Conservation (phyloP, 768 basidiomycete genomes). For the Tulasnella sp. region DNA sequence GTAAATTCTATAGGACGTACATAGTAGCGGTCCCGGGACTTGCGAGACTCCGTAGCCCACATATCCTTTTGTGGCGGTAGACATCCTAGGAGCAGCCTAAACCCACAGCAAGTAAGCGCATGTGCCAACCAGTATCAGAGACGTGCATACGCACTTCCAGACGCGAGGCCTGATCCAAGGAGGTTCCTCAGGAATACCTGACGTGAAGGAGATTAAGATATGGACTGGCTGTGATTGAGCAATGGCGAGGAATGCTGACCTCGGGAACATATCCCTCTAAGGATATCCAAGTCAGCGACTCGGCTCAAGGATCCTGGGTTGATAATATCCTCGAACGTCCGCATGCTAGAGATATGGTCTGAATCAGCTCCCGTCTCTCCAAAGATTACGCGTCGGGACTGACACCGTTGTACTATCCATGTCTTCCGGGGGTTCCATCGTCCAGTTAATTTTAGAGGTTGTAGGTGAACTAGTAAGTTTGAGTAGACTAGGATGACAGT, state of each 20-base stretch:
- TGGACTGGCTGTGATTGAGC: neutral
- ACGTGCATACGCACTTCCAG: constrained; percentile 9
- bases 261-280: constrained; percentile 10
- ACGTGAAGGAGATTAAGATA: neutral
- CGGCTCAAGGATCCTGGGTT: constrained; percentile 7
- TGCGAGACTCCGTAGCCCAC: constrained; percentile 8
- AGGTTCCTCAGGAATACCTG: constrained; percentile 14
- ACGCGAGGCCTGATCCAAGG: constrained; percentile 15
- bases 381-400: too few species aligned
- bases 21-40: constrained; percentile 9
- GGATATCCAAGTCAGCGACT: constrained; percentile 4
- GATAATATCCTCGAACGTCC: constrained; percentile 6
- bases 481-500: too few species aligned
- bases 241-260: neutral
- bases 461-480: too few species aligned
- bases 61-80: constrained; percentile 14
- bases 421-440: too few species aligned
- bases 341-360: neutral
- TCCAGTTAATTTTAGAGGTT: too few species aligned
- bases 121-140: too few species aligned
- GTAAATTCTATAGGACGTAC: constrained; percentile 1
- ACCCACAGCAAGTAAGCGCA: too few species aligned
- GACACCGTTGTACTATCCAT: too few species aligned
- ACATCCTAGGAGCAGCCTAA: constrained; percentile 15
- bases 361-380: too few species aligned